These are phyloP conservation scores for Azolla pinnata DNA, from an alignment of 75 land plant genomes.

Conservation along the genomic window DNA sequence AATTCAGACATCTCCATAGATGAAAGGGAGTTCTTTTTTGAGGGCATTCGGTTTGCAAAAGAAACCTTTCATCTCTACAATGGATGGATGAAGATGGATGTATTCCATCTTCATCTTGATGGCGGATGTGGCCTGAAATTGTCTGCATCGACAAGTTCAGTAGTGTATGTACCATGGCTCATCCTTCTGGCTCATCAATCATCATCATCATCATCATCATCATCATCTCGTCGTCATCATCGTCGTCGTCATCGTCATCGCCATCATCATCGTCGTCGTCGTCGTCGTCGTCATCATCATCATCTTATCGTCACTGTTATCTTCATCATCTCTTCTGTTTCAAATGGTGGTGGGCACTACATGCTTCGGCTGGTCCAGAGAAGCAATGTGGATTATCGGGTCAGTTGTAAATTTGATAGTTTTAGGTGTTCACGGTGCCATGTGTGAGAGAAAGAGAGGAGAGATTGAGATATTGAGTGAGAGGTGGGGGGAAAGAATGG, in stretches of 20 bases:
- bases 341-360: background rate
- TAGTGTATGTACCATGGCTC: conserved; percentile 2
- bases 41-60: background rate
- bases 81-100: too few species aligned
- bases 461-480: too few species aligned
- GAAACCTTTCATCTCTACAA: too few species aligned
- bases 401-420: conserved; percentile 3
- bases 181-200: background rate
- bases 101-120: background rate
- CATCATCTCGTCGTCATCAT: too few species aligned
- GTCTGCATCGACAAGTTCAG: background rate
- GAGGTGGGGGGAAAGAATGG: too few species aligned
- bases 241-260: too few species aligned
- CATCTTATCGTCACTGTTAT: too few species aligned
- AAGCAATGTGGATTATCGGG: background rate
- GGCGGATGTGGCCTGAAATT: background rate
- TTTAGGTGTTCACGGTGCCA: background rate
- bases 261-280: too few species aligned
- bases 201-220: too few species aligned
- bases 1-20: background rate
- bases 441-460: too few species aligned
- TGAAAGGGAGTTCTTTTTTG: background rate
- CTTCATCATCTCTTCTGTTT: background rate
- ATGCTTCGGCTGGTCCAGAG: background rate
- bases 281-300: too few species aligned